Evolutionary conservation across 768 basidiomycete genomes (phyloP).

Genomic region (Nidularia sp.): DNA sequence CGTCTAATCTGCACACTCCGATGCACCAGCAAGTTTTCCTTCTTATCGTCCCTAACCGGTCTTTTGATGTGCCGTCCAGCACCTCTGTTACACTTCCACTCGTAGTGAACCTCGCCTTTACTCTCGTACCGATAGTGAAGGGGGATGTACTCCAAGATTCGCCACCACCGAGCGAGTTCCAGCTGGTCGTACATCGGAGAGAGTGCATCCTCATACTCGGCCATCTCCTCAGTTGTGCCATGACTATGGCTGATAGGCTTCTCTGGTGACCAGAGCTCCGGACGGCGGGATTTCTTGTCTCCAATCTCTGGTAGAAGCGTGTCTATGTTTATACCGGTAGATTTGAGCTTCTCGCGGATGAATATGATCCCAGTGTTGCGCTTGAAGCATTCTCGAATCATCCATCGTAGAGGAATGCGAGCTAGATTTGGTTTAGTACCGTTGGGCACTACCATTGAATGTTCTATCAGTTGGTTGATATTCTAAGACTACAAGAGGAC

Average conservation of each 20-base stretch:
- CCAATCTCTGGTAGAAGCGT: conserved; percentile 21
- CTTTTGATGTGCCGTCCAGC: conserved; percentile 28
- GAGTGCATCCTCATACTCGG: conserved; percentile 58
- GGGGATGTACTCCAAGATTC: conserved; percentile 62
- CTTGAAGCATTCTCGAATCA: conserved; percentile 51
- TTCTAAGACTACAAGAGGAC: not conserved
- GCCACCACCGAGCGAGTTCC: conserved; percentile 44
- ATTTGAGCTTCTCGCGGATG: conserved; percentile 21
- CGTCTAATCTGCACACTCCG: conserved; percentile 49
- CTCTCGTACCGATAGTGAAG: conserved; percentile 34
- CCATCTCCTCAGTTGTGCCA: conserved; percentile 52
- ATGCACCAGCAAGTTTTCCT: conserved; percentile 41
- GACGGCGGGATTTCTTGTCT: conserved; percentile 8
- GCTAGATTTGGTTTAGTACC: conserved; percentile 24
- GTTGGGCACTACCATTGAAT: conserved; percentile 17
- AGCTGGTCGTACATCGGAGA: conserved; percentile 61
- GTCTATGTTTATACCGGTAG: conserved; percentile 25
- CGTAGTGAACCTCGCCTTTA: conserved; percentile 24
- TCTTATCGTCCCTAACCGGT: conserved; percentile 36
- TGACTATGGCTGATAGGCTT: conserved; percentile 16
- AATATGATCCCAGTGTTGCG: conserved; percentile 42
- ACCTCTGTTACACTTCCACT: conserved; percentile 36
- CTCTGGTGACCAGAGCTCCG: not conserved
- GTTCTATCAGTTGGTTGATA: not conserved
- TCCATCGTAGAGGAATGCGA: conserved; percentile 43